Conservation (phyloP, 2,329 filamentous ascomycete genomes). For the Aspergillus chevalieri region DNA sequence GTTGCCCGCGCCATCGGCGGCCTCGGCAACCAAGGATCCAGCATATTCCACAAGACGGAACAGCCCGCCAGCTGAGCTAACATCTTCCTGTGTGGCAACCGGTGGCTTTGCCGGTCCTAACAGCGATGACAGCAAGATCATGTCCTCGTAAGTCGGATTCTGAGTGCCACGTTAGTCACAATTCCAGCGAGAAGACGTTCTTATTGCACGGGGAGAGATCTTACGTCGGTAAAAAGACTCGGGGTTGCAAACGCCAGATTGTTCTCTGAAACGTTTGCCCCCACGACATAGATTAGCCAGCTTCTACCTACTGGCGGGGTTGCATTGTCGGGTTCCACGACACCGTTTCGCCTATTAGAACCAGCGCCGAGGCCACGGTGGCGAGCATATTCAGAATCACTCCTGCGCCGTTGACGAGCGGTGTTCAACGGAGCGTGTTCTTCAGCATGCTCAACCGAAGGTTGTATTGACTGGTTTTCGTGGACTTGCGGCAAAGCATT, state of each 20-base stretch:
- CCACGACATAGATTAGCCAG: slow-evolving; percentile 68
- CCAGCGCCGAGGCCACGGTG: slow-evolving; percentile 55
- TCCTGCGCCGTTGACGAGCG: slow-evolving; percentile 50
- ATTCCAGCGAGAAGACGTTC: background rate
- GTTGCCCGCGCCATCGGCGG: slow-evolving; percentile 33
- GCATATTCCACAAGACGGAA: slow-evolving; percentile 47
- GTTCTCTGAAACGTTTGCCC: slow-evolving; percentile 63
- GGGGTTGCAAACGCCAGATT: slow-evolving; percentile 65
- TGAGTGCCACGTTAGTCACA: slow-evolving; percentile 18
- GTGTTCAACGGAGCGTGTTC: slow-evolving; percentile 37
- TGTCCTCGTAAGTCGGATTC: slow-evolving; percentile 65
- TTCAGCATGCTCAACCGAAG: slow-evolving; percentile 35
- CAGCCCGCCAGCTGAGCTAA: slow-evolving; percentile 56
- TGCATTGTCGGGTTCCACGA: slow-evolving; percentile 54
- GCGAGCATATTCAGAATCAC: slow-evolving; percentile 53
- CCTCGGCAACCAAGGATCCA: slow-evolving; percentile 43
- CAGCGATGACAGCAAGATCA: slow-evolving; percentile 62
- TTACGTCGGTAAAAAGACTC: slow-evolving; percentile 63
- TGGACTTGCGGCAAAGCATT: slow-evolving; percentile 33
- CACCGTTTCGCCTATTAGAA: slow-evolving; percentile 57
- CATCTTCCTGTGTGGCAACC: slow-evolving; percentile 59
- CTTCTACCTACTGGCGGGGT: slow-evolving; percentile 51
- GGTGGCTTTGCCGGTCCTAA: slow-evolving; percentile 63
- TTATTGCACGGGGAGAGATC: slow-evolving; percentile 9
- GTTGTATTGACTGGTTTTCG: slow-evolving; percentile 31